Percentiles rank a stretch among this genome's conserved stretches.
Evolutionary conservation across 148 eudicot genomes (phyloP).

Genomic region (Chenopodium suecicum): DNA sequence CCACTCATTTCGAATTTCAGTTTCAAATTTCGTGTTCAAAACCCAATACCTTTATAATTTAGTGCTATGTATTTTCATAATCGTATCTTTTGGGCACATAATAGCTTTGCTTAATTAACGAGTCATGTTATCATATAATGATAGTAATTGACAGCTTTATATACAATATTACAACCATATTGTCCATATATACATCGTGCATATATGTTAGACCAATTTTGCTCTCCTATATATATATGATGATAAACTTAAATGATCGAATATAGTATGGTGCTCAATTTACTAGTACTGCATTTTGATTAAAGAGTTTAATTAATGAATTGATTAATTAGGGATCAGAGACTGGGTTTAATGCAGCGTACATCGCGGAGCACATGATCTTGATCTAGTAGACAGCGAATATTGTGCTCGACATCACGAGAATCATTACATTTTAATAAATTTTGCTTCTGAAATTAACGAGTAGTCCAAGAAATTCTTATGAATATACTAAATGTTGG

Average conservation of each 20-base stretch:
- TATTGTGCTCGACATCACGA: constrained; percentile 18
- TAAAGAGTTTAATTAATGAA: background rate
- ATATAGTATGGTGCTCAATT: background rate
- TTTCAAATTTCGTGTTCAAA: too few relatives aligned
- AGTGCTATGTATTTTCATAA: too few relatives aligned
- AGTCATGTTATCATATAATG: too few relatives aligned
- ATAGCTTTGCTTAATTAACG: too few relatives aligned
- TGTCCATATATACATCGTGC: too few relatives aligned
- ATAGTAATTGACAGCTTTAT: too few relatives aligned
- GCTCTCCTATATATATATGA: background rate
- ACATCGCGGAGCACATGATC: constrained; percentile 31
- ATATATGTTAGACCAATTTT: background rate
- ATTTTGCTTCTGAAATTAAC: constrained; percentile 3
- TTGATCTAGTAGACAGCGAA: constrained; percentile 26
- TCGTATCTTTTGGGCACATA: too few relatives aligned
- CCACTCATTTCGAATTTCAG: too few relatives aligned
- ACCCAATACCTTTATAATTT: too few relatives aligned
- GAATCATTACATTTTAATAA: constrained; percentile 5
- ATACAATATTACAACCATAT: too few relatives aligned
- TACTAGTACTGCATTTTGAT: background rate
- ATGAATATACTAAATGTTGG: background rate
- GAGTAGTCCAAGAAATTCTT: constrained; percentile 26
- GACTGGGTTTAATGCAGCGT: constrained; percentile 20
- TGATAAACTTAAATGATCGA: too few relatives aligned
- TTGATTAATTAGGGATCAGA: background rate